A percentile compares a stretch with the other conserved stretches of the same genome.
Conservation (phyloP, 1,284 basidiomycete species). For the Pyrrhoderma noxium region DNA sequence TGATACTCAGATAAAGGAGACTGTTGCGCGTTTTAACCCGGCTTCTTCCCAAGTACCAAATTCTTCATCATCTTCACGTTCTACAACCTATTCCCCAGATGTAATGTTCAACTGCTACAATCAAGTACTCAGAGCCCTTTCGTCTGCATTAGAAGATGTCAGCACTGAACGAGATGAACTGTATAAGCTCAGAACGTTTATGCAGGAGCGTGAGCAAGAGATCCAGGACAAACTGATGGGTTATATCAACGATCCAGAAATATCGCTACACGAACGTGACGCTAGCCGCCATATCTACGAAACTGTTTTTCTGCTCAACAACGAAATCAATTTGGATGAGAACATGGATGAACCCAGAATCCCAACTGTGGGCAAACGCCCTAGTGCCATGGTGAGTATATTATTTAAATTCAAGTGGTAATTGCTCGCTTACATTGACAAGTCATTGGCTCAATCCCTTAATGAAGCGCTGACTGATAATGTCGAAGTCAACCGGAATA, state of each 20-base stretch:
- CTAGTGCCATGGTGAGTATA: slow-evolving; percentile 34
- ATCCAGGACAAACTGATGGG: slow-evolving; percentile 24
- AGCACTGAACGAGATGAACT: slow-evolving; percentile 50
- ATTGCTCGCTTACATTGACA: not conserved
- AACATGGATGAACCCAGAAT: too few relatives aligned
- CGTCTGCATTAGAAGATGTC: slow-evolving; percentile 53
- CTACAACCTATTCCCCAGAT: slow-evolving; percentile 30
- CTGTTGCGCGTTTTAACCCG: slow-evolving; percentile 41
- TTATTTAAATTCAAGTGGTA: slow-evolving; percentile 26
- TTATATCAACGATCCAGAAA: too few relatives aligned
- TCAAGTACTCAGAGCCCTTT: slow-evolving; percentile 58
- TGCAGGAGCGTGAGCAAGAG: slow-evolving; percentile 51
- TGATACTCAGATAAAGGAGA: slow-evolving; percentile 59
- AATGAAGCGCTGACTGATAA: slow-evolving; percentile 31
- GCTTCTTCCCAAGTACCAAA: slow-evolving; percentile 27
- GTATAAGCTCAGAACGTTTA: slow-evolving; percentile 44
- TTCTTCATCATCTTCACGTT: too few relatives aligned
- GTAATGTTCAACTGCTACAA: slow-evolving; percentile 53
- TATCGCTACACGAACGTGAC: slow-evolving; percentile 40
- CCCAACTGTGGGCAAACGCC: slow-evolving; percentile 33
- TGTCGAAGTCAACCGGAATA: slow-evolving; percentile 10
- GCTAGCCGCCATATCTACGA: slow-evolving; percentile 57
- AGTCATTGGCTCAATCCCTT: slow-evolving; percentile 43
- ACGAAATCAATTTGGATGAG: too few relatives aligned
- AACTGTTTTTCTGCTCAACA: slow-evolving; percentile 38